phyloP scores from a whole-genome alignment of 1,284 basidiomycete species.

The Rhizopogon parksii region DNA sequence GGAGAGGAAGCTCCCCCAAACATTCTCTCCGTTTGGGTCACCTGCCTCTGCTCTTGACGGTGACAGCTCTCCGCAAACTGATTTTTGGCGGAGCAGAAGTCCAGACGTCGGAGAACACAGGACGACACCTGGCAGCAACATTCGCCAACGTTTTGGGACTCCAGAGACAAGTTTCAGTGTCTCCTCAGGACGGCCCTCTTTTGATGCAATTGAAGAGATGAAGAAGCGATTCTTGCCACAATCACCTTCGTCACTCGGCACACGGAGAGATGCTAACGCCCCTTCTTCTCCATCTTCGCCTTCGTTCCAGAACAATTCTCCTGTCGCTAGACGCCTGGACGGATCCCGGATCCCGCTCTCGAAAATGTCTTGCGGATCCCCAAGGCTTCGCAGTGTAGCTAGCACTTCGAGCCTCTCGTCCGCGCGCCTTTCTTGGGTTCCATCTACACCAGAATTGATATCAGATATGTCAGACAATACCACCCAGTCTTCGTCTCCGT shows the following conservation, averaged over 20 bases:
- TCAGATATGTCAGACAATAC: slow-evolving; percentile 54
- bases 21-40: slow-evolving; percentile 7
- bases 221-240: slow-evolving; percentile 48
- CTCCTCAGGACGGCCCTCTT: slow-evolving; percentile 29
- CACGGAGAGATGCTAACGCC: slow-evolving; percentile 12
- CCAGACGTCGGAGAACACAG: slow-evolving; percentile 2
- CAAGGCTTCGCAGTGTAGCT: slow-evolving; percentile 20
- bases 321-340: slow-evolving; percentile 10
- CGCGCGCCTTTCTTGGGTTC: slow-evolving; percentile 27
- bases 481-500: slow-evolving; percentile 47
- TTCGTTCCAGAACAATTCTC: slow-evolving; percentile 11
- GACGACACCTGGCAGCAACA: slow-evolving; percentile 4
- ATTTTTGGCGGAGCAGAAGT: background rate
- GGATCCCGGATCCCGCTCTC: slow-evolving; percentile 28
- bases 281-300: slow-evolving; percentile 15
- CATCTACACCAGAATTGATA: slow-evolving; percentile 54
- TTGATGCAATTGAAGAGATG: slow-evolving; percentile 57
- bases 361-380: slow-evolving; percentile 19
- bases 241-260: slow-evolving; percentile 24
- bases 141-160: slow-evolving; percentile 2
- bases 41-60: slow-evolving; percentile 3
- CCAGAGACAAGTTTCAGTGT: slow-evolving; percentile 19
- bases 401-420: slow-evolving; percentile 28
- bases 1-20: slow-evolving; percentile 15
- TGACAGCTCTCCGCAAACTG: background rate